These are phyloP conservation scores for Rhododendron molle DNA, from an alignment of 148 eudicot species.

Conservation along the genomic window DNA sequence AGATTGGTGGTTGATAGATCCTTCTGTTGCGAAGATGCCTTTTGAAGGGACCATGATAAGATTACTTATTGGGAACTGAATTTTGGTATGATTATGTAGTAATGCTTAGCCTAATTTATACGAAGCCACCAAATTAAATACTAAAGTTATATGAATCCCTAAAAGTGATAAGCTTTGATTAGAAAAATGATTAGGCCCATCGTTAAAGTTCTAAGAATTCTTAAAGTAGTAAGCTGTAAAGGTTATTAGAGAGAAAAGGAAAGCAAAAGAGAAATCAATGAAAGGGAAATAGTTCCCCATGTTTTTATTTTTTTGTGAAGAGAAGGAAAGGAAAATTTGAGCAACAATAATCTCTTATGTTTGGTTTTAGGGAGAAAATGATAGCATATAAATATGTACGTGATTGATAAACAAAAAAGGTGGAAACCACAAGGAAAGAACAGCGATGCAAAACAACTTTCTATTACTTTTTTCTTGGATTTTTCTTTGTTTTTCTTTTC, in stretches of 20 bases:
- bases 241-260: background rate
- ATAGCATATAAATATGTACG: too few relatives aligned
- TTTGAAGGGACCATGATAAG: background rate
- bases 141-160: background rate
- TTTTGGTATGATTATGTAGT: background rate
- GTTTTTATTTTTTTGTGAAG: background rate
- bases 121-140: background rate
- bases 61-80: background rate
- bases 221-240: background rate
- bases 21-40: background rate
- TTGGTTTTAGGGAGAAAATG: background rate
- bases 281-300: background rate
- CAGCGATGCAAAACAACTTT: too few relatives aligned
- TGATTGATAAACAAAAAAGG: too few relatives aligned
- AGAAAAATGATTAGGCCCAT: constrained; percentile 5
- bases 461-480: too few relatives aligned
- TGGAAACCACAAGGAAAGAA: too few relatives aligned
- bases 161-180: background rate
- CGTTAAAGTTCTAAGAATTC: background rate
- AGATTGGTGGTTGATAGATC: background rate
- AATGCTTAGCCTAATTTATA: background rate
- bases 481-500: too few relatives aligned
- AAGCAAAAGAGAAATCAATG: background rate
- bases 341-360: background rate
- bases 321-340: background rate